A percentile compares a stretch with the other conserved stretches of the same genome.
phyloP scores from a whole-genome alignment of 148 eudicot species.

The Vaccinium macrocarpon region DNA sequence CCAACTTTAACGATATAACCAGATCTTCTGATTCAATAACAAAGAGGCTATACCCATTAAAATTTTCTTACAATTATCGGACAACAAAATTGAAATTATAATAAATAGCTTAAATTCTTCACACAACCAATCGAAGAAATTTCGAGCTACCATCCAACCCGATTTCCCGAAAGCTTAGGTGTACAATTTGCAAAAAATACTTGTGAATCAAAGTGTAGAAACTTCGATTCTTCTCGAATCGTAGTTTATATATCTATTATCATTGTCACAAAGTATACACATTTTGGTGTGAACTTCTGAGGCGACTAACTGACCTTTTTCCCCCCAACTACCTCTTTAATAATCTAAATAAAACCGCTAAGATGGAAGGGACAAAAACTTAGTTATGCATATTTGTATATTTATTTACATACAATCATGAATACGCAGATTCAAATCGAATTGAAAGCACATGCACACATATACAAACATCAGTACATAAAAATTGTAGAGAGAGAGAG shows the following conservation, averaged over 20 bases:
- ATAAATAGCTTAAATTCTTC: background rate
- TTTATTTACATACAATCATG: background rate
- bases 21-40: background rate
- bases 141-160: conserved; percentile 50
- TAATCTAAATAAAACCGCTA: background rate
- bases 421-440: background rate
- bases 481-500: background rate
- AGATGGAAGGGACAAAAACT: background rate
- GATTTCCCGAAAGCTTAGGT: too few relatives aligned
- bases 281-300: background rate
- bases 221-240: background rate
- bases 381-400: background rate
- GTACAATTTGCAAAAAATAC: conserved; percentile 46
- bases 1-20: background rate
- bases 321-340: background rate
- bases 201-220: conserved; percentile 16
- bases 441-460: background rate
- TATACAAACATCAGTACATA: background rate
- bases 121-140: conserved; percentile 9
- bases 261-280: background rate
- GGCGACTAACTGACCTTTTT: background rate
- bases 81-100: background rate
- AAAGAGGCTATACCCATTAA: too few relatives aligned
- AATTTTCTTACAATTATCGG: background rate
- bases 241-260: background rate